Base-by-base conservation (phyloP, 2,329 filamentous ascomycete species). In the Aspergillus luchuensis region DNA sequence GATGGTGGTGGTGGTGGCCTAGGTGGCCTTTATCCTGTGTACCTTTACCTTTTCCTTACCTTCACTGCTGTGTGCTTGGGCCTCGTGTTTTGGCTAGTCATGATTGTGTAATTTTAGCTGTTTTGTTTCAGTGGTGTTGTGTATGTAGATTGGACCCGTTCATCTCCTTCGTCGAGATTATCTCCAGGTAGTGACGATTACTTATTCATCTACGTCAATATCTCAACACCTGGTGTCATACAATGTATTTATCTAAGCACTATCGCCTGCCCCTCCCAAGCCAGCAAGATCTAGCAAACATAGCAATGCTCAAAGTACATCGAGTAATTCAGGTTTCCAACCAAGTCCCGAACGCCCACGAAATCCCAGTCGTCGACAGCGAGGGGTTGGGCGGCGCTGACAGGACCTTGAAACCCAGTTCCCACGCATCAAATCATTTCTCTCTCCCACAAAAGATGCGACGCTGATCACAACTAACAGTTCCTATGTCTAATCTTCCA, bases 61-160 rank as follows among this genome's bases (percentile, higher is more conserved):
- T 15, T 36, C 33, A 36, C 33, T 36, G 33, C 4, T 13, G 33
- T 36, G 11, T 36, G 33, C 33, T 36, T 36, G 33, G 33, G 33
- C 33, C 33, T 11, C 15, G 52, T 60, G 23, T 59, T 30, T 57
- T 60, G 53, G 39, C 58, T 19, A 25, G 33, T 59, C 54, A 62
- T 60, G 56, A 60, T 51, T 56, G 52, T 63, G 62, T 66, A 64
- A 57, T 66, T 61, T 53, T 64, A 64, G 64, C 62, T 66, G 61
- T 56, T 55, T 33, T 25, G 17, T 49, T 28, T 30, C 33, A 13
- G 33, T 36, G 11, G 33, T 53, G 21, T 41, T 28, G 38, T 23
- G 15, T 30, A 25, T 51, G 23, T 17, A 36, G 10, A 45, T 23
- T 45, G 17, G 10, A 45, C 41, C 41, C 19, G 8, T 19, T 45